Evolutionary conservation across 148 eudicot genomes (phyloP).

Genomic region (Rhododendron kiyosumense): DNA sequence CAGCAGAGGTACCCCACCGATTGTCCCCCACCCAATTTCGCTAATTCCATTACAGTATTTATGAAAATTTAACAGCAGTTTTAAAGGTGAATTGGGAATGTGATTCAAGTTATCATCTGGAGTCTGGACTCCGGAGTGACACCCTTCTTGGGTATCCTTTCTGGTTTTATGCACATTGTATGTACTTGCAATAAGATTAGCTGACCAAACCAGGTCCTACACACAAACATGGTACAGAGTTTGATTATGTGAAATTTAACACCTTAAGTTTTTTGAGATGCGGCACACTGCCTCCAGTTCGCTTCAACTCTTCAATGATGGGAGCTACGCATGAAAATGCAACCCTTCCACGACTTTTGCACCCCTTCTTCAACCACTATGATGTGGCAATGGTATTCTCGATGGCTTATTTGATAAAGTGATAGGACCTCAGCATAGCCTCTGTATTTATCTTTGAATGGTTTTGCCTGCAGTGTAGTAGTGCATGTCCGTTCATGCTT

Average conservation of each 20-base stretch:
- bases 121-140: neutral
- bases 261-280: neutral
- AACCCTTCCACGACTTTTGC: neutral
- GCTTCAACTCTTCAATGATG: neutral
- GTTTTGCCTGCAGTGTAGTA: neutral
- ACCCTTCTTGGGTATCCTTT: neutral
- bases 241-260: neutral
- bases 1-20: neutral
- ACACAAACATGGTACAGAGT: neutral
- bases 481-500: neutral
- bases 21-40: neutral
- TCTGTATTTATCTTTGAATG: neutral
- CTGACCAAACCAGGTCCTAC: neutral
- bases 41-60: neutral
- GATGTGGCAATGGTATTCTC: neutral
- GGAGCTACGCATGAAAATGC: neutral
- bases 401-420: neutral
- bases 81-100: neutral
- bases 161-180: neutral
- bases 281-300: no score
- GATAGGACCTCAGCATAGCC: neutral
- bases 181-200: neutral
- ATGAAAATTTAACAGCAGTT: neutral
- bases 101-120: neutral
- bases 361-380: neutral